Conservation (phyloP, 83 land plant species). For the Isoetes engelmannii region DNA sequence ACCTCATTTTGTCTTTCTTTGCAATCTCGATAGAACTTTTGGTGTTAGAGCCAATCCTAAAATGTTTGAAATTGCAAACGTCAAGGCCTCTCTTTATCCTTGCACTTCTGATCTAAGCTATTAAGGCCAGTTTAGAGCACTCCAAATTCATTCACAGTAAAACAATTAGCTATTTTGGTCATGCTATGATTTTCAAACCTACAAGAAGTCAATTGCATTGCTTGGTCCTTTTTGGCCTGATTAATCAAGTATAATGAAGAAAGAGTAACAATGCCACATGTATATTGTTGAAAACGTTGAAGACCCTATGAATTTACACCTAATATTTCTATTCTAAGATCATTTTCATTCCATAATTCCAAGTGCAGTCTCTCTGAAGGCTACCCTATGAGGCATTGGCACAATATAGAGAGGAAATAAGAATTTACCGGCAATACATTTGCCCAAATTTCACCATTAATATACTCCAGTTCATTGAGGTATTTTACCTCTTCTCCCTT, state of each 20-base stretch:
- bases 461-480: slow-evolving; percentile 70
- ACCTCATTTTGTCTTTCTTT: too few species aligned
- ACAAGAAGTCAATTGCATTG: neutral
- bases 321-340: neutral
- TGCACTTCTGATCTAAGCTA: too few species aligned
- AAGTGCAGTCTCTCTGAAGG: neutral
- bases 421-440: slow-evolving; percentile 63
- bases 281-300: neutral
- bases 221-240: neutral
- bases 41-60: too few species aligned
- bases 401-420: neutral
- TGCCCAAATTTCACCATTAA: slow-evolving; percentile 81
- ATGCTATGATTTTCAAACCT: neutral
- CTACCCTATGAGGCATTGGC: neutral
- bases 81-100: too few species aligned
- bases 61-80: too few species aligned
- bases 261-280: neutral
- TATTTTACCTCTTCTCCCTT: slow-evolving; percentile 46
- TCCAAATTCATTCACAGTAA: neutral
- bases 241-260: neutral
- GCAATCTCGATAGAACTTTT: too few species aligned
- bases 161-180: neutral
- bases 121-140: too few species aligned
- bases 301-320: neutral
- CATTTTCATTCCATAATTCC: neutral